phyloP scores from a whole-genome alignment of 345 rosid genomes.

The Hypericum androsaemum region DNA sequence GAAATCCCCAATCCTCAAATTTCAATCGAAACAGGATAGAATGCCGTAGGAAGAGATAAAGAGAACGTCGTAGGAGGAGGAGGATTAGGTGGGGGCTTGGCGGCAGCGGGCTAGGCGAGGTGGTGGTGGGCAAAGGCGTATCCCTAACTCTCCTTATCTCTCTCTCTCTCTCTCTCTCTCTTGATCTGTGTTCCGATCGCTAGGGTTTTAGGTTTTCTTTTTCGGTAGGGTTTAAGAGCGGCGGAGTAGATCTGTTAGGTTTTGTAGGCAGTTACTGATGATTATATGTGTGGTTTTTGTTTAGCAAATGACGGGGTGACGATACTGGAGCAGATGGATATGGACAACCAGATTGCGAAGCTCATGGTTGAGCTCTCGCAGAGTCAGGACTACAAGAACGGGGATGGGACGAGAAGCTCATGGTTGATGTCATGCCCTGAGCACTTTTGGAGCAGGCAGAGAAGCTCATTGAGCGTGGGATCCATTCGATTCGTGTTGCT shows the following conservation, averaged over 20 bases:
- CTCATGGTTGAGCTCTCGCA: slow-evolving; percentile 85
- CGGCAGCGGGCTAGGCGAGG: no score
- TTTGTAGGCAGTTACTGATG: not conserved
- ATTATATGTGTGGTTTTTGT: slow-evolving; percentile 3
- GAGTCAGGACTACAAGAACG: slow-evolving; percentile 96
- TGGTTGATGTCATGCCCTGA: slow-evolving; percentile 97
- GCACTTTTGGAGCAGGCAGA: slow-evolving; percentile 94
- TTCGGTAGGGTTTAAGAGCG: no score
- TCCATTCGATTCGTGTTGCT: slow-evolving; percentile 90
- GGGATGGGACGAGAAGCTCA: slow-evolving; percentile 98
- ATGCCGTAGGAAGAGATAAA: no score
- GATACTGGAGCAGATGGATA: slow-evolving; percentile 97
- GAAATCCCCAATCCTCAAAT: no score
- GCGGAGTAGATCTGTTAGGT: slow-evolving; percentile 2
- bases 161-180: not conserved
- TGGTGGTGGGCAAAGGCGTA: no score
- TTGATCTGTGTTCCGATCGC: not conserved
- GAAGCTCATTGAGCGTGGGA: slow-evolving; percentile 72
- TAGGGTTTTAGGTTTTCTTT: not conserved
- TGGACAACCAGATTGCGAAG: slow-evolving; percentile 91
- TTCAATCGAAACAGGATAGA: no score
- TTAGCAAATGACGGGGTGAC: slow-evolving; percentile 97
- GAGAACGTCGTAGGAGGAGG: no score
- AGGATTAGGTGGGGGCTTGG: no score
- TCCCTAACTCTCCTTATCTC: no score